Conservation (phyloP, 441 rosid genomes). For the Eutrema salsugineum region DNA sequence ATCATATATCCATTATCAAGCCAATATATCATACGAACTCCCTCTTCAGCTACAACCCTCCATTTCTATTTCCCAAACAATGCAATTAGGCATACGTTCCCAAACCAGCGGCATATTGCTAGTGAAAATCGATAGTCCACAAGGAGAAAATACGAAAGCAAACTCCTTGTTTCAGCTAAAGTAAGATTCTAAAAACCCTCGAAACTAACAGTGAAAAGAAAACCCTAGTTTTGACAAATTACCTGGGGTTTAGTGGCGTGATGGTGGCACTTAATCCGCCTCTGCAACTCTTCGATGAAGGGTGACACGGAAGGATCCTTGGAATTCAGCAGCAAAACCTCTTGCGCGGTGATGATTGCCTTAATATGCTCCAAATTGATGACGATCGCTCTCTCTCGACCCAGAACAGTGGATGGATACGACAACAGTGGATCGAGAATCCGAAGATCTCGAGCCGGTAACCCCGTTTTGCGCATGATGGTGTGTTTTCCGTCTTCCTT, state of each 20-base stretch:
- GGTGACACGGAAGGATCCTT: conserved; percentile 74
- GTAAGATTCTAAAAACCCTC: background rate
- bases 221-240: background rate
- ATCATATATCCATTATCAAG: background rate
- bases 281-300: conserved; percentile 66
- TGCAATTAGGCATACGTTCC: background rate
- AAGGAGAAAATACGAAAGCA: background rate
- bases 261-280: conserved; percentile 56
- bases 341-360: conserved; percentile 82
- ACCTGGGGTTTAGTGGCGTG: conserved; percentile 72
- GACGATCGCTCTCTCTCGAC: conserved; percentile 81
- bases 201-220: background rate
- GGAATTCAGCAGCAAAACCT: conserved; percentile 74
- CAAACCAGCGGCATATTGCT: background rate
- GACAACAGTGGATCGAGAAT: conserved; percentile 78
- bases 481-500: conserved; percentile 74
- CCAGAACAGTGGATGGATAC: conserved; percentile 76
- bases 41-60: background rate
- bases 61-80: background rate
- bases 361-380: conserved; percentile 85
- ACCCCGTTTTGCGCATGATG: conserved; percentile 86
- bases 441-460: conserved; percentile 88
- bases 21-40: background rate
- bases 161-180: background rate
- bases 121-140: background rate